Conservation (phyloP, 2,329 filamentous ascomycete genomes). For the Helotiales sp. region DNA sequence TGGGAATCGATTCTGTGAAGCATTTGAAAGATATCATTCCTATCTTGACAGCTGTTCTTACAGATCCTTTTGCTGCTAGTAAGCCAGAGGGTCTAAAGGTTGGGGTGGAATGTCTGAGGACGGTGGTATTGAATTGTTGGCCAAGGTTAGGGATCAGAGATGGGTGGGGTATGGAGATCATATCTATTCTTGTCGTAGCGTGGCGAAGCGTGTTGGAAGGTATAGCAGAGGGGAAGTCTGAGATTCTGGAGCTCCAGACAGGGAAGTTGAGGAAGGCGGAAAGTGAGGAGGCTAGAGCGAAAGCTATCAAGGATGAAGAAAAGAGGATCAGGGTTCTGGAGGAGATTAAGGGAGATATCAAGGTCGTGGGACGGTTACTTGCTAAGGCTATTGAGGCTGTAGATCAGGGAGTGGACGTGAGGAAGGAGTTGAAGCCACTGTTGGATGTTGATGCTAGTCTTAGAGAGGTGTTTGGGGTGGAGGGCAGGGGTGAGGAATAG, state of each 20-base stretch:
- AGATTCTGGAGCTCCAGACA: neutral
- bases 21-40: conserved; percentile 71
- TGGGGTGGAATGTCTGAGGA: conserved; percentile 52
- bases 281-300: conserved; percentile 3
- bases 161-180: conserved; percentile 11
- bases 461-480: conserved; percentile 34
- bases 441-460: conserved; percentile 38
- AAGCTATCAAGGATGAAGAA: neutral
- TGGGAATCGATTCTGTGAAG: conserved; percentile 64
- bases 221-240: conserved; percentile 47
- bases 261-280: neutral
- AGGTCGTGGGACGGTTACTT: conserved; percentile 25
- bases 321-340: conserved; percentile 12
- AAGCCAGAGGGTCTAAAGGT: conserved; percentile 46
- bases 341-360: conserved; percentile 24
- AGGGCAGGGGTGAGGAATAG: no score
- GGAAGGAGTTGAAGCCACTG: conserved; percentile 25
- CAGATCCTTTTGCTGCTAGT: conserved; percentile 58
- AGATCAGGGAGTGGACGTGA: conserved; percentile 11
- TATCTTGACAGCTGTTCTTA: conserved; percentile 63
- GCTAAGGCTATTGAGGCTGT: conserved; percentile 19
- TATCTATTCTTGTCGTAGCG: conserved; percentile 11
- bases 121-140: conserved; percentile 65
- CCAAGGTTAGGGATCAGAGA: conserved; percentile 54
- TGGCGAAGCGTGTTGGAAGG: conserved; percentile 31